Evolutionary conservation across 1,284 basidiomycete species (phyloP).

Genomic region (Cryptococcus hybrid): DNA sequence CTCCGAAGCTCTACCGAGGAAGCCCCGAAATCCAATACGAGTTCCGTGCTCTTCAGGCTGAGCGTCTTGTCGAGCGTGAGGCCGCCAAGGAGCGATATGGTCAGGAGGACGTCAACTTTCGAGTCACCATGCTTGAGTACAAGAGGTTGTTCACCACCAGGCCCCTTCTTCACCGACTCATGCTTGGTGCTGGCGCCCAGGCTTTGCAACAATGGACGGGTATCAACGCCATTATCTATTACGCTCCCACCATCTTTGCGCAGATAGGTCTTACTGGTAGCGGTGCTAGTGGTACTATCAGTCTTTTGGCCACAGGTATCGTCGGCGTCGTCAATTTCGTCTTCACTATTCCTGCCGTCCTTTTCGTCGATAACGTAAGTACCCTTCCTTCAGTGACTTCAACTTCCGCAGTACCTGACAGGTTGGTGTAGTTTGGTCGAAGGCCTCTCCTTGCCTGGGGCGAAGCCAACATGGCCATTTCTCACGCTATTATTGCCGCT

Average conservation of each 20-base stretch:
- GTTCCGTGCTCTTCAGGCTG: constrained; percentile 77
- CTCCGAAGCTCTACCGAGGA: constrained; percentile 61
- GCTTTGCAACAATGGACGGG: constrained; percentile 49
- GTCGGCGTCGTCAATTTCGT: constrained; percentile 65
- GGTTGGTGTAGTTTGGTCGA: constrained; percentile 30
- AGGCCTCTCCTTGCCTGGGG: constrained; percentile 44
- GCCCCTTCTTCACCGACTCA: constrained; percentile 40
- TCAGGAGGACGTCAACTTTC: constrained; percentile 33
- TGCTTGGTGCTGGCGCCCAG: constrained; percentile 45
- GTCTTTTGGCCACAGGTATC: constrained; percentile 68
- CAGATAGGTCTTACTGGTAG: constrained; percentile 31
- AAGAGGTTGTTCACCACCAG: constrained; percentile 43
- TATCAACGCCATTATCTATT: constrained; percentile 45
- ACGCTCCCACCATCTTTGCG: constrained; percentile 37
- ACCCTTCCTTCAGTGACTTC: background rate
- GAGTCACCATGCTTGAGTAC: constrained; percentile 40
- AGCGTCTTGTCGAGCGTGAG: constrained; percentile 70
- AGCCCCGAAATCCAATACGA: constrained; percentile 67
- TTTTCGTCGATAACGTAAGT: constrained; percentile 44
- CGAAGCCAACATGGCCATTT: constrained; percentile 45
- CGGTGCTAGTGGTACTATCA: constrained; percentile 15
- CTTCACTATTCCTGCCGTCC: constrained; percentile 46
- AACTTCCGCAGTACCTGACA: background rate
- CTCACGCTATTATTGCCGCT: constrained; percentile 42
- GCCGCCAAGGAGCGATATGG: constrained; percentile 49